Evolutionary conservation across 306 rosid genomes (phyloP).

Genomic region (Sindora glabra): DNA sequence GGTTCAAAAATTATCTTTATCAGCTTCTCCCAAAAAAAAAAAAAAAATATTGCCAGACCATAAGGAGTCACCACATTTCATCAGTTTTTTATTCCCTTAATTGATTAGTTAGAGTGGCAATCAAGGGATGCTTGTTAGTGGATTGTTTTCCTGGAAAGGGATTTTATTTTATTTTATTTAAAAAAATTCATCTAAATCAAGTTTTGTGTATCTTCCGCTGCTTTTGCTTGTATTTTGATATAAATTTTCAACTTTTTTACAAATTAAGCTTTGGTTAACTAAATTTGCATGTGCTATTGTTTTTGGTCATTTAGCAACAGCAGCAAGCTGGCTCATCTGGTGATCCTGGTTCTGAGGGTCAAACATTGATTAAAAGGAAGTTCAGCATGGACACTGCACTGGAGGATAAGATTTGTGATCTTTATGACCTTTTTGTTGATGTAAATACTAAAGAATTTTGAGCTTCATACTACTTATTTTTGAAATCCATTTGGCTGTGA

Average conservation of each 20-base stretch:
- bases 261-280: background rate
- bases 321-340: conserved; percentile 61
- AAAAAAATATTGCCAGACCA: no score
- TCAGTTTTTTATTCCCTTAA: background rate
- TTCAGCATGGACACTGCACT: conserved; percentile 65
- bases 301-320: conserved; percentile 51
- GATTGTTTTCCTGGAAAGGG: background rate
- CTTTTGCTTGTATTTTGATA: conserved; percentile 5
- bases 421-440: conserved; percentile 92
- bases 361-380: conserved; percentile 46
- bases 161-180: conserved; percentile 8
- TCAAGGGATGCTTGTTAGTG: background rate
- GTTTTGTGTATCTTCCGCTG: conserved; percentile 1
- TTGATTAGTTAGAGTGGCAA: no score
- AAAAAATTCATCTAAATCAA: background rate
- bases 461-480: conserved; percentile 16
- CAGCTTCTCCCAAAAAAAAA: background rate
- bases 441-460: conserved; percentile 45
- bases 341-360: conserved; percentile 54
- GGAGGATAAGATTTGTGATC: conserved; percentile 99
- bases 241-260: background rate
- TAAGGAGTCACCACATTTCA: no score
- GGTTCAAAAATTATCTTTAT: conserved; percentile 9
- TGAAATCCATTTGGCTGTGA: conserved; percentile 8
- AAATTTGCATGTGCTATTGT: conserved; percentile 22